phyloP scores from a whole-genome alignment of 768 basidiomycete genomes.

The Pleurotus tuber-regium region DNA sequence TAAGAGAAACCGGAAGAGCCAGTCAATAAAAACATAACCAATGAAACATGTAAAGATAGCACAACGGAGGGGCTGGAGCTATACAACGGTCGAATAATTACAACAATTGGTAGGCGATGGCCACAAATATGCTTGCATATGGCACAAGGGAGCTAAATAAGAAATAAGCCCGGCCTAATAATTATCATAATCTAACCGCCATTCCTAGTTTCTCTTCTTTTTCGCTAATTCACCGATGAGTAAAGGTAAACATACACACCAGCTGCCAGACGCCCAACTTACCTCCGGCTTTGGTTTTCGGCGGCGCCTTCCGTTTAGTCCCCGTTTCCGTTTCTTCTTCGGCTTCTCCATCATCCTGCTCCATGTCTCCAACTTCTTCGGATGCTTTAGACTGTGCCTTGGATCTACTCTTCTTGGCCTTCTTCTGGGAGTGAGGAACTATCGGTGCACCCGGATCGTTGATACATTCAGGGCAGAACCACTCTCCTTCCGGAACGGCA shows the following conservation, averaged over 20 bases:
- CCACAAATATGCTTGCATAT: too few species aligned
- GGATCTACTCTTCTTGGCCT: constrained; percentile 15
- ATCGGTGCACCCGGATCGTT: constrained; percentile 56
- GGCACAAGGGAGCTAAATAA: too few species aligned
- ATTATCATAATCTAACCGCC: too few species aligned
- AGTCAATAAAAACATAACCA: too few species aligned
- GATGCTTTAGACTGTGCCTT: constrained; percentile 23
- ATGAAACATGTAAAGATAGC: too few species aligned
- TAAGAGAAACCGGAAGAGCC: too few species aligned
- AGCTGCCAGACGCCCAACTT: constrained; percentile 13
- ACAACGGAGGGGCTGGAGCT: too few species aligned
- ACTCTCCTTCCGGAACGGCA: constrained; percentile 83
- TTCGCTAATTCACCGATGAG: too few species aligned
- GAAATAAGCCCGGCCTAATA: too few species aligned
- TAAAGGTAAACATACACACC: too few species aligned
- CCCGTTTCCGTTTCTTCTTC: constrained; percentile 22
- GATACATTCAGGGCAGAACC: constrained; percentile 83
- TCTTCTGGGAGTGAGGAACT: constrained; percentile 33
- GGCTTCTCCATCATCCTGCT: constrained; percentile 22
- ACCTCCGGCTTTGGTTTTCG: constrained; percentile 36
- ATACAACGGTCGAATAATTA: too few species aligned
- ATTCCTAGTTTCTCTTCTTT: constrained; percentile 1
- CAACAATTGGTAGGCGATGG: too few species aligned
- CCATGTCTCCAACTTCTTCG: constrained; percentile 18
- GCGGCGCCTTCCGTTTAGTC: constrained; percentile 44